A percentile compares a stretch with the other conserved stretches of the same genome.
Conservation (phyloP, 768 basidiomycete species). For the Panus rudis region DNA sequence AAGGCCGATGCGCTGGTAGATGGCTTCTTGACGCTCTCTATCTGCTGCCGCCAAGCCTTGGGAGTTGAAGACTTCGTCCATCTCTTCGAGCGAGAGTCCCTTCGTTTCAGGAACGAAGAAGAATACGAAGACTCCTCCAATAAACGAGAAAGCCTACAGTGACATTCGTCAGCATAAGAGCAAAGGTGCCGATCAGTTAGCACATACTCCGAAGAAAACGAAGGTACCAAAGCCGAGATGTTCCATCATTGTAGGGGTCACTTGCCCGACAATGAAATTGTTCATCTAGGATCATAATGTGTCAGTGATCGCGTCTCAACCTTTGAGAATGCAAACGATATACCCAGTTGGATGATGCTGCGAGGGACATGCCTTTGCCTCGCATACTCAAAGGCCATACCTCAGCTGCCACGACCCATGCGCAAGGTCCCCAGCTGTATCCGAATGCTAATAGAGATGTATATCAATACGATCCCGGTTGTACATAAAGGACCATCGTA, state of each 20-base stretch:
- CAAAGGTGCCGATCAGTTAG: too few relatives aligned
- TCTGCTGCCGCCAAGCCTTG: slow-evolving; percentile 52
- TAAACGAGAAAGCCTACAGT: slow-evolving; percentile 1
- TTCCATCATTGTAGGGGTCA: slow-evolving; percentile 68
- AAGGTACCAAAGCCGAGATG: slow-evolving; percentile 66
- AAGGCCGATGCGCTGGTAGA: slow-evolving; percentile 61
- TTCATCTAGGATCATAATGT: slow-evolving; percentile 48
- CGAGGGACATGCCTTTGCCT: slow-evolving; percentile 70
- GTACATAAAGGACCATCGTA: slow-evolving; percentile 22
- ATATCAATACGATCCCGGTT: background rate
- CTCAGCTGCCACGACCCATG: slow-evolving; percentile 74
- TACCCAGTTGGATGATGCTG: slow-evolving; percentile 72
- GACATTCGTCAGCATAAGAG: slow-evolving; percentile 16
- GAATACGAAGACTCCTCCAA: background rate
- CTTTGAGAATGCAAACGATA: slow-evolving; percentile 11
- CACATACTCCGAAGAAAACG: slow-evolving; percentile 63
- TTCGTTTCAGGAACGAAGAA: slow-evolving; percentile 2
- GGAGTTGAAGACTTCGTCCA: slow-evolving; percentile 46
- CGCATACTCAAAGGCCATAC: slow-evolving; percentile 68
- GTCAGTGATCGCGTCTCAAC: slow-evolving; percentile 1
- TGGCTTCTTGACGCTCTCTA: slow-evolving; percentile 38
- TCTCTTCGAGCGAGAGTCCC: background rate
- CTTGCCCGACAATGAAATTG: slow-evolving; percentile 65
- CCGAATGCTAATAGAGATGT: slow-evolving; percentile 40
- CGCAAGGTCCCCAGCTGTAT: slow-evolving; percentile 74